phyloP scores from a whole-genome alignment of 495 filamentous ascomycete species.

The Penicillium diatomitis region DNA sequence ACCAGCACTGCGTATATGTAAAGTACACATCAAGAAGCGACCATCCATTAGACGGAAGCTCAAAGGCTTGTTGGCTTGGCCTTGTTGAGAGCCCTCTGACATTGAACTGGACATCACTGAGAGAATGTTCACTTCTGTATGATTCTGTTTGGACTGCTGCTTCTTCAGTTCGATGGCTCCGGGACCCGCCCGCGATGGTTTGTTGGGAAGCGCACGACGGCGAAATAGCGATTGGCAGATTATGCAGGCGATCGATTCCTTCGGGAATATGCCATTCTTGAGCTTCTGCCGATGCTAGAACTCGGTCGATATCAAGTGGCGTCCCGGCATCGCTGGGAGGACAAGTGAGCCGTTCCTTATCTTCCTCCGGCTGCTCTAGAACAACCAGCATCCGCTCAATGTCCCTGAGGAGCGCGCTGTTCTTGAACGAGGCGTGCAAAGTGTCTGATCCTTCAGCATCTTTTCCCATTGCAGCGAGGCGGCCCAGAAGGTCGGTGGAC shows the following conservation, averaged over 20 bases:
- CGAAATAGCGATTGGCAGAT: slow-evolving; percentile 17
- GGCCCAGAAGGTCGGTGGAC: slow-evolving; percentile 31
- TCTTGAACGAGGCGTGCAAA: slow-evolving; percentile 45
- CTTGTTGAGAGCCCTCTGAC: not conserved
- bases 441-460: slow-evolving; percentile 35
- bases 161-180: slow-evolving; percentile 15
- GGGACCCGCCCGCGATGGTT: slow-evolving; percentile 7
- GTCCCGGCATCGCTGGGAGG: slow-evolving; percentile 21
- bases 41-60: slow-evolving; percentile 40
- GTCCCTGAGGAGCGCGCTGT: slow-evolving; percentile 41
- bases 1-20: slow-evolving; percentile 65
- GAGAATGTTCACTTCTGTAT: no score
- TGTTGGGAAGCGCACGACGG: slow-evolving; percentile 23
- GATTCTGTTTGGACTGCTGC: slow-evolving; percentile 17
- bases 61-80: slow-evolving; percentile 11
- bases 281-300: slow-evolving; percentile 25
- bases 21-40: slow-evolving; percentile 64
- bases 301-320: slow-evolving; percentile 26
- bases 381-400: slow-evolving; percentile 44
- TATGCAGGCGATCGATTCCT: slow-evolving; percentile 15
- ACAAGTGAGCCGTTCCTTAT: slow-evolving; percentile 17
- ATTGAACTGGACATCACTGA: no score
- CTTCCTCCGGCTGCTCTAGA: slow-evolving; percentile 34
- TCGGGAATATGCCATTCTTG: slow-evolving; percentile 34
- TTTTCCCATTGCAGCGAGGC: slow-evolving; percentile 37